Base-by-base conservation (phyloP, 2,329 filamentous ascomycete genomes). In the Cercospora janseana region DNA sequence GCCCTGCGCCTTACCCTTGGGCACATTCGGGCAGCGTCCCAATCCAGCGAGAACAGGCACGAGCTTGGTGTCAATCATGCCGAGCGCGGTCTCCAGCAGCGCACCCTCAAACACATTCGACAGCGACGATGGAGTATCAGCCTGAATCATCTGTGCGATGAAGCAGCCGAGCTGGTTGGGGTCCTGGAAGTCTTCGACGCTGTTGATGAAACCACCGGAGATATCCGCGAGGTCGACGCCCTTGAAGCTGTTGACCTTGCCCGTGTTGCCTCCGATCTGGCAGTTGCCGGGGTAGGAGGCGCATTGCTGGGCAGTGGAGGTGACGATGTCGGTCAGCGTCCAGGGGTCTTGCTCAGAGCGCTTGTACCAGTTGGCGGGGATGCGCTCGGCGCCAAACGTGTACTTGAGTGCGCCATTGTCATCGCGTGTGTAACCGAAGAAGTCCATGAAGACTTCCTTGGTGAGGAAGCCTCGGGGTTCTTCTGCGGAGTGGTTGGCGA, bases 351-450 rank as follows among this genome's bases (percentile, higher is more conserved):
- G 52, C 37, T 55, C 29, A 15, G 52, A 49, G 20, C 62, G 60
- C 28, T 52, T 51, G 50, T 63, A 63, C 60, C 60, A 63, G 52
- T 62, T 63, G 23, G 59, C 49, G 15, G 59, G 59, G 16, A 61
- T 60, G 12, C 54, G 49, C 52, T 62, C 60, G 29, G 54, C 46
- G 41, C 59, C 60, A 35, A 56, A 56, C 13, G 52, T 61, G 38
- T 49, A 60, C 9, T 51, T 26, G 10, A 61, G 52, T 18, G 51
- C 35, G 15, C 37, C 37, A 6, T 29, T 20, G 20, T n/a, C 42
- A 29, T 58, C 57, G n/a, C 54, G 49, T 26, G 55, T 57, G 57
- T 62, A 62, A 7, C 55, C 54, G 43, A 60, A 62, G 32, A 53
- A 55, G 9, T 46, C 26, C 57, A 54, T 53, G 43, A 60, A 61